Base-by-base conservation (phyloP, 345 rosid species). In the Ailanthus altissimus region DNA sequence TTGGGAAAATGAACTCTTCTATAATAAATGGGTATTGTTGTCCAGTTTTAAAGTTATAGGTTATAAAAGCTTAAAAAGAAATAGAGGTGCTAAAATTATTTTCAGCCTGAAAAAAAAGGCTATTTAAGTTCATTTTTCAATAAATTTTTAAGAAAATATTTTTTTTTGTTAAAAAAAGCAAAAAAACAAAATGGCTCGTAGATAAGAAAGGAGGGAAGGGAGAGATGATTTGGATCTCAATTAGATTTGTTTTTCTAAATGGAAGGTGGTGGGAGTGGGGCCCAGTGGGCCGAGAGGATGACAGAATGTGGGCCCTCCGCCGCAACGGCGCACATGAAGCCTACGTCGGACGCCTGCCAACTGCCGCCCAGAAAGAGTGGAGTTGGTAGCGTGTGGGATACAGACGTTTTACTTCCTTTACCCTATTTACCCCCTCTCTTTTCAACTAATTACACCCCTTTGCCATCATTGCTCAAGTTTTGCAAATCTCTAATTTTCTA, bases 251-350 rank as follows among this genome's bases (percentile, higher is more conserved):
- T n/a, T n/a, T n/a, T n/a, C n/a, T n/a, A n/a, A n/a, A n/a, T n/a
- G n/a, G 0, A n/a, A 54, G 21, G 28, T 0, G 28, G 43, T n/a
- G 59, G 62, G 4, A 0, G 56, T 23, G 56, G 74, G 49, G n/a
- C 74, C 74, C 20, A 38, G 9, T 0, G 4, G 21, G 10, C 18
- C 49, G 0, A 32, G 75, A 57, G 42, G 15, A 54, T 0, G 40
- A 26, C 72, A 43, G 26, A 0, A 21, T 0, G 6, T 73, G 57
- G 87, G 59, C 79, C 77, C 81, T 32, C 66, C 62, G 80, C 78
- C 82, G 82, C 78, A 78, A 81, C 67, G n/a, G 42, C 51, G 62
- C 84, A 78, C 80, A 84, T 69, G 82, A 72, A 62, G 58, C 72
- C 53, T 32, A 59, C 78, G 75, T 80, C 59, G 72, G 81, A 67